A percentile compares a stretch with the other conserved stretches of the same genome.
These are phyloP conservation scores for Fusarium bactridioides DNA, from an alignment of 2,329 filamentous ascomycete species.

Conservation along the genomic window DNA sequence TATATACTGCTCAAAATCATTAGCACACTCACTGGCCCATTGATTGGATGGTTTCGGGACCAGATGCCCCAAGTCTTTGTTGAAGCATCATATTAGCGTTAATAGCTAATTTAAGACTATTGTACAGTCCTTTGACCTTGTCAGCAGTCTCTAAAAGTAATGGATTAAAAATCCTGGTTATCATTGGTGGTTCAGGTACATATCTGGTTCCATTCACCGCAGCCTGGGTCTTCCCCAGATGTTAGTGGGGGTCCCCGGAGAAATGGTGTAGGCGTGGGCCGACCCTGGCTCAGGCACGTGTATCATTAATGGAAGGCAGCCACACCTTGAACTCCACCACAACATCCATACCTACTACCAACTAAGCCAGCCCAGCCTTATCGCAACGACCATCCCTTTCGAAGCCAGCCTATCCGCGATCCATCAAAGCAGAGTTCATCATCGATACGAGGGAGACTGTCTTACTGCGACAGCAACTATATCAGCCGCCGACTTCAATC, in stretches of 20 bases:
- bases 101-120: not conserved
- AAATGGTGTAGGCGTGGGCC: conserved; percentile 31
- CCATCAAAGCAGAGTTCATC: conserved; percentile 2
- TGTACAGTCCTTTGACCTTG: not conserved
- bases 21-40: not conserved
- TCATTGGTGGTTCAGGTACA: not conserved
- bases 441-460: not conserved
- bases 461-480: not conserved
- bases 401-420: not conserved
- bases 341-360: conserved; percentile 1
- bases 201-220: not conserved
- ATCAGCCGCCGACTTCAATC: not conserved
- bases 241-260: conserved; percentile 19
- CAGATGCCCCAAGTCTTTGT: not conserved
- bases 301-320: conserved; percentile 16
- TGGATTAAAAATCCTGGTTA: not conserved
- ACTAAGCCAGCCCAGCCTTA: conserved; percentile 5
- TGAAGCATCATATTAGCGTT: not conserved
- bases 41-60: not conserved
- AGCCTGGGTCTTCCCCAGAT: conserved; percentile 9
- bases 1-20: not conserved
- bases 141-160: not conserved
- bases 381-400: conserved; percentile 21
- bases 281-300: conserved; percentile 32
- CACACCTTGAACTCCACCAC: conserved; percentile 30